Conservation (phyloP, 495 filamentous ascomycete genomes). For the Penicillium salamii region DNA sequence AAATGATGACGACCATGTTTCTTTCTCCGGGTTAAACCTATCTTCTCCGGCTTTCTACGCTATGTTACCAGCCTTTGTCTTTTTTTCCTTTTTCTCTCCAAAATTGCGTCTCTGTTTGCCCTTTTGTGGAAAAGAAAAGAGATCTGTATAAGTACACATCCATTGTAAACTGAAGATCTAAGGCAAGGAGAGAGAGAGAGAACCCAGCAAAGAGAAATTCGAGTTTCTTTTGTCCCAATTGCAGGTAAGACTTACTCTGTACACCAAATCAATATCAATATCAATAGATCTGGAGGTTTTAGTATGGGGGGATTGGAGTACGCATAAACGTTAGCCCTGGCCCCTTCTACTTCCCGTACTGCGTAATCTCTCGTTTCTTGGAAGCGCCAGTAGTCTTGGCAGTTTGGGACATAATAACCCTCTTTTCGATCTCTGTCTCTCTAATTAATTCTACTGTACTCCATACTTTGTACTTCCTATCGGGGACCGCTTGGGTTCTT, state of each 20-base stretch:
- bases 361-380: constrained; percentile 7
- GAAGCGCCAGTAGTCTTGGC: constrained; percentile 4
- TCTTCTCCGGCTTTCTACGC: constrained; percentile 32
- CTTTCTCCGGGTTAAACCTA: constrained; percentile 15
- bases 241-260: too few relatives aligned
- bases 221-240: neutral
- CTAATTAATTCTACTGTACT: neutral
- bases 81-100: constrained; percentile 36
- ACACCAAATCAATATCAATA: too few relatives aligned
- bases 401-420: neutral
- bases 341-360: neutral
- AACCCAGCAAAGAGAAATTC: constrained; percentile 1
- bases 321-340: too few relatives aligned
- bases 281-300: too few relatives aligned
- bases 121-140: constrained; percentile 4
- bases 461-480: neutral
- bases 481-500: neutral
- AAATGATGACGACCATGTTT: constrained; percentile 42
- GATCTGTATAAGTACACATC: constrained; percentile 10
- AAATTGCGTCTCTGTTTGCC: constrained; percentile 26
- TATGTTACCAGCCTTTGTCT: constrained; percentile 45
- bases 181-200: constrained; percentile 3
- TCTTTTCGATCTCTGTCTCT: neutral
- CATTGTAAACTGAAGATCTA: constrained; percentile 8
- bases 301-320: too few relatives aligned